Evolutionary conservation across 2,329 filamentous ascomycete genomes (phyloP).

Genomic region (Penicillium sp.): DNA sequence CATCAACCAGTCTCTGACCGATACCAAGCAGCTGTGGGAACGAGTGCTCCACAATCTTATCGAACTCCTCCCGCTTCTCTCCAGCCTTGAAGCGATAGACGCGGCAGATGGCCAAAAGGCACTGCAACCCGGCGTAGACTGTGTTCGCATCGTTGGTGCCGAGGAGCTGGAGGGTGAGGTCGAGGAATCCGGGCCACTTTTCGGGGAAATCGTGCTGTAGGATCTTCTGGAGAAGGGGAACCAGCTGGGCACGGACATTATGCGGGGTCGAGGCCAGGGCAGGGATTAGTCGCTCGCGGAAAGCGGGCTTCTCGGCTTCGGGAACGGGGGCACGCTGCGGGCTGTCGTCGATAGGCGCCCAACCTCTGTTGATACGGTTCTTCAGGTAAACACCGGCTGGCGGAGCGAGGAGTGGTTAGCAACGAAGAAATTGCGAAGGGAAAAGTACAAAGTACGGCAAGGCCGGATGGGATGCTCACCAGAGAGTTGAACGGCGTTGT

Average conservation of each 20-base stretch:
- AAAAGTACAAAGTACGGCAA: too few relatives aligned
- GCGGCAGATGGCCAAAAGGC: conserved; percentile 89
- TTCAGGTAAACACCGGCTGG: conserved; percentile 96
- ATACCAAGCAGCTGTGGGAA: conserved; percentile 88
- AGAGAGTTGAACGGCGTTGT: conserved; percentile 80
- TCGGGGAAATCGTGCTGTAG: conserved; percentile 93
- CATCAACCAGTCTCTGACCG: conserved; percentile 84
- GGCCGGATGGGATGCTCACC: conserved; percentile 62
- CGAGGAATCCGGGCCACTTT: conserved; percentile 92
- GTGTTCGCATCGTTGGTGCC: conserved; percentile 83
- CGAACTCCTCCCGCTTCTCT: conserved; percentile 79
- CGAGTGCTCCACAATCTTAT: conserved; percentile 88
- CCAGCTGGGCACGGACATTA: conserved; percentile 86
- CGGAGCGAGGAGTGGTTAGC: conserved; percentile 23
- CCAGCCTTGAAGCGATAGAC: conserved; percentile 93
- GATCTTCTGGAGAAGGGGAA: conserved; percentile 93
- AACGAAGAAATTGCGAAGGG: conserved; percentile 1
- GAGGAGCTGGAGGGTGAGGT: conserved; percentile 86
- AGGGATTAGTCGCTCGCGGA: conserved; percentile 86
- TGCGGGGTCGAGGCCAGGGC: conserved; percentile 80
- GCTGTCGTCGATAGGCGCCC: conserved; percentile 77
- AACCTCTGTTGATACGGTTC: conserved; percentile 92
- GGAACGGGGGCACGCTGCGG: conserved; percentile 75
- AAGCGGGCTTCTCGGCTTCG: conserved; percentile 85
- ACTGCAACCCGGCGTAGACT: conserved; percentile 92